Evolutionary conservation across 2,329 filamentous ascomycete genomes (phyloP).

Genomic region (Cryphonectria parasitica): DNA sequence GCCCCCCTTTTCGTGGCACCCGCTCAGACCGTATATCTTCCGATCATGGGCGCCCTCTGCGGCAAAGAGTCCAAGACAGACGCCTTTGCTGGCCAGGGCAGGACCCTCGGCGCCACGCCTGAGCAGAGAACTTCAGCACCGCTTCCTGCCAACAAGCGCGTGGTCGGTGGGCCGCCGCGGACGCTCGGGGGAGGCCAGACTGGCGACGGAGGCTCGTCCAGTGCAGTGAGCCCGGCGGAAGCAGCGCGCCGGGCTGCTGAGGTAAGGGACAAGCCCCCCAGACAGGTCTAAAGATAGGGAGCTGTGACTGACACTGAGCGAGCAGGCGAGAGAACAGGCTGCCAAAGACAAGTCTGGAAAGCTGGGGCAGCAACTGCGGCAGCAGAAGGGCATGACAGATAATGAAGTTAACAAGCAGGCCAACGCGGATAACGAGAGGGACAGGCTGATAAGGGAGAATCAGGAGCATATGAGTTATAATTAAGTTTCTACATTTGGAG

Average conservation of each 20-base stretch:
- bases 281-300: neutral
- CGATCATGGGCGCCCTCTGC: conserved; percentile 82
- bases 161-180: conserved; percentile 58
- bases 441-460: conserved; percentile 65
- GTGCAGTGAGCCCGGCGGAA: conserved; percentile 33
- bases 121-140: conserved; percentile 53
- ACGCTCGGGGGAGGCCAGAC: conserved; percentile 62
- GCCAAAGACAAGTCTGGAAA: conserved; percentile 65
- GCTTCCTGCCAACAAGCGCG: conserved; percentile 50
- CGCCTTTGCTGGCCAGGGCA: conserved; percentile 73
- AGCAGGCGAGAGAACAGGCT: conserved; percentile 69
- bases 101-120: conserved; percentile 66
- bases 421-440: conserved; percentile 67
- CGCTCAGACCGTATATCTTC: neutral
- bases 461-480: conserved; percentile 62
- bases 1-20: neutral
- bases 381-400: conserved; percentile 76
- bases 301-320: neutral
- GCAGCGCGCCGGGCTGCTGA: conserved; percentile 78
- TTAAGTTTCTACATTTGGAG: conserved; percentile 37
- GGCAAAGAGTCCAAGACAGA: conserved; percentile 68
- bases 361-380: conserved; percentile 69
- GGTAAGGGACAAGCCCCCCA: conserved; percentile 51
- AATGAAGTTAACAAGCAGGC: conserved; percentile 68
- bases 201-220: conserved; percentile 36